A percentile compares a stretch with the other conserved stretches of the same genome.
phyloP scores from a whole-genome alignment of 1,139 yeast species.

The Candida albicans region DNA sequence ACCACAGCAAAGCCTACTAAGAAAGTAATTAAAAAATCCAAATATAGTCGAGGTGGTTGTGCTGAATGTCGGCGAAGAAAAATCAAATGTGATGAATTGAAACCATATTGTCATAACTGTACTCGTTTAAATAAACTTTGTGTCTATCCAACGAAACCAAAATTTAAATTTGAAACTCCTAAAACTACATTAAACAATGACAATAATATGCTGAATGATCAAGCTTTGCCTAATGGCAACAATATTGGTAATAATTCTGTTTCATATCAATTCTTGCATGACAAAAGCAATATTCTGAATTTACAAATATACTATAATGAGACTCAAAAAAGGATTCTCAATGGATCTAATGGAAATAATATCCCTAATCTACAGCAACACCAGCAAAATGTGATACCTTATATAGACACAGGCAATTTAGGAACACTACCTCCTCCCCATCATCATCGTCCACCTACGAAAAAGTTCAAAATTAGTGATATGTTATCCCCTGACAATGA shows the following conservation, averaged over 20 bases:
- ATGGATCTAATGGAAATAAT: background rate
- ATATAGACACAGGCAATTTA: background rate
- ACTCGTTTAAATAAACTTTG: slow-evolving; percentile 49
- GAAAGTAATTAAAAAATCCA: slow-evolving; percentile 35
- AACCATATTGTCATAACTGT: slow-evolving; percentile 43
- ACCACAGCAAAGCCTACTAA: slow-evolving; percentile 1
- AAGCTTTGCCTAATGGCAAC: background rate
- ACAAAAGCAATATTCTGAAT: too few species aligned
- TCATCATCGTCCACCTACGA: slow-evolving; percentile 1
- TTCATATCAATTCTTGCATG: background rate
- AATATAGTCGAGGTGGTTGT: slow-evolving; percentile 63
- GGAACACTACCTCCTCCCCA: background rate
- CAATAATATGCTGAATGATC: background rate
- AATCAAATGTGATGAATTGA: slow-evolving; percentile 48
- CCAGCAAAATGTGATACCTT: too few species aligned
- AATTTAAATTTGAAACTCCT: slow-evolving; percentile 25
- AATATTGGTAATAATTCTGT: too few species aligned
- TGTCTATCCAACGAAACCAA: slow-evolving; percentile 36
- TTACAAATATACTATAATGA: too few species aligned
- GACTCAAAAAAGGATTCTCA: too few species aligned
- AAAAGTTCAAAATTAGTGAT: slow-evolving; percentile 18
- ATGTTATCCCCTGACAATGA: slow-evolving; percentile 22
- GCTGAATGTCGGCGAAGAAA: slow-evolving; percentile 62
- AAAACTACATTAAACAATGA: slow-evolving; percentile 2
- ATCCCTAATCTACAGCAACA: background rate